These are phyloP conservation scores for Nakazawaea pomicola DNA, from an alignment of 805 yeast genomes.

Conservation along the genomic window DNA sequence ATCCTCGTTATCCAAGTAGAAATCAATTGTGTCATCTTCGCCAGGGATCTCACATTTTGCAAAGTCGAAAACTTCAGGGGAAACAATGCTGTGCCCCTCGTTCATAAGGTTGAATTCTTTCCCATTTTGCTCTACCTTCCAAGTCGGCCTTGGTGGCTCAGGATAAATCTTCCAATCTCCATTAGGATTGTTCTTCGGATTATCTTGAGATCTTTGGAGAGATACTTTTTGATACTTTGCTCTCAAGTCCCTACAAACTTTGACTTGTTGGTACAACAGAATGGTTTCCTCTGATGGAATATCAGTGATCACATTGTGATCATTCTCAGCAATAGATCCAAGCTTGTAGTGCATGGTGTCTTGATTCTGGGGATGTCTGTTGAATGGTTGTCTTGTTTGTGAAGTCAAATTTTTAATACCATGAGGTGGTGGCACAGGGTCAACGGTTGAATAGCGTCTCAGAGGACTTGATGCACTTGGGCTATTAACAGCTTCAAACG, in stretches of 20 bases:
- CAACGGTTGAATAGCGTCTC: conserved; percentile 31
- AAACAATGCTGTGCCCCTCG: conserved; percentile 11
- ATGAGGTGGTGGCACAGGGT: conserved; percentile 35
- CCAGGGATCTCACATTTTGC: conserved; percentile 52
- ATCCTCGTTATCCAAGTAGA: conserved; percentile 52
- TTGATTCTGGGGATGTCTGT: conserved; percentile 1
- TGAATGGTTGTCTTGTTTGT: conserved; percentile 16
- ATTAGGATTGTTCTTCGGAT: conserved; percentile 69
- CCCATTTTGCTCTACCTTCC: conserved; percentile 40
- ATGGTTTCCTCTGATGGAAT: conserved; percentile 65
- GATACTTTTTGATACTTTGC: conserved; percentile 70
- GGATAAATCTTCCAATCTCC: conserved; percentile 80
- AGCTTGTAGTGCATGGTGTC: conserved; percentile 31
- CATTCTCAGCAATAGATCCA: conserved; percentile 41
- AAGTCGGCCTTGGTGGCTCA: conserved; percentile 87
- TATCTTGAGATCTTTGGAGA: conserved; percentile 64
- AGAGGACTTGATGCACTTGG: conserved; percentile 5
- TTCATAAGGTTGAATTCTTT: conserved; percentile 26
- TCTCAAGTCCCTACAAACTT: conserved; percentile 66
- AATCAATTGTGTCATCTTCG: conserved; percentile 33
- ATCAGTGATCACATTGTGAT: conserved; percentile 45
- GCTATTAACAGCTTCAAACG: conserved; percentile 41
- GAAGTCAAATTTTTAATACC: conserved; percentile 9
- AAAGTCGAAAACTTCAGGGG: conserved; percentile 54
- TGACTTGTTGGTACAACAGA: conserved; percentile 56